These are phyloP conservation scores for Fusarium luffae DNA, from an alignment of 2,329 filamentous ascomycete species.

Conservation along the genomic window DNA sequence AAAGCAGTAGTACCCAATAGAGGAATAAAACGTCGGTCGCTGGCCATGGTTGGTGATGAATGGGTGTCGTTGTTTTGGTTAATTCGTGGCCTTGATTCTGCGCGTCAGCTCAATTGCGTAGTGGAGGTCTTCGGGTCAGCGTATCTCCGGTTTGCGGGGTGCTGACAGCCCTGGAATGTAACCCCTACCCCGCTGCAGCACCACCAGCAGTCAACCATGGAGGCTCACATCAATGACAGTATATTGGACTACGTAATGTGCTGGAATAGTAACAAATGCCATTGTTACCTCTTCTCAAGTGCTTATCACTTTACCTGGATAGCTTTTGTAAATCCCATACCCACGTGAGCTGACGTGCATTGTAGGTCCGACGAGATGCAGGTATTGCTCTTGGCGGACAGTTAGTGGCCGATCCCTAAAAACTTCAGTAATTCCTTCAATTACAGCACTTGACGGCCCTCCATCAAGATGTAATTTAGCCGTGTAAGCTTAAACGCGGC, in stretches of 20 bases:
- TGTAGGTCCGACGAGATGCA: not conserved
- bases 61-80: not conserved
- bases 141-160: not conserved
- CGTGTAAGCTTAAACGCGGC: constrained; percentile 5
- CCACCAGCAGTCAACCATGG: too few relatives aligned
- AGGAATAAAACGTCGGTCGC: not conserved
- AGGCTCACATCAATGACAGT: not conserved
- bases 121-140: not conserved
- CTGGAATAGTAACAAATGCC: not conserved
- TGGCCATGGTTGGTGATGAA: not conserved
- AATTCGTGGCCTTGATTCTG: not conserved
- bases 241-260: fast-evolving
- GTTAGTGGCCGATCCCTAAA: not conserved
- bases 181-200: not conserved
- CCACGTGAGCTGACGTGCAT: not conserved
- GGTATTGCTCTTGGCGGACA: not conserved
- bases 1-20: too few relatives aligned
- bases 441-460: not conserved
- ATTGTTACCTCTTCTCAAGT: too few relatives aligned
- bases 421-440: constrained; percentile 2
- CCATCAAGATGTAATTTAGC: constrained; percentile 7
- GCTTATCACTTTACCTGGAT: fast-evolving
- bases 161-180: not conserved
- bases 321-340: fast-evolving
- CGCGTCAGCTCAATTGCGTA: not conserved